Conservation (phyloP, 1,284 basidiomycete genomes). For the Erythrobasidium hasegawianum region DNA sequence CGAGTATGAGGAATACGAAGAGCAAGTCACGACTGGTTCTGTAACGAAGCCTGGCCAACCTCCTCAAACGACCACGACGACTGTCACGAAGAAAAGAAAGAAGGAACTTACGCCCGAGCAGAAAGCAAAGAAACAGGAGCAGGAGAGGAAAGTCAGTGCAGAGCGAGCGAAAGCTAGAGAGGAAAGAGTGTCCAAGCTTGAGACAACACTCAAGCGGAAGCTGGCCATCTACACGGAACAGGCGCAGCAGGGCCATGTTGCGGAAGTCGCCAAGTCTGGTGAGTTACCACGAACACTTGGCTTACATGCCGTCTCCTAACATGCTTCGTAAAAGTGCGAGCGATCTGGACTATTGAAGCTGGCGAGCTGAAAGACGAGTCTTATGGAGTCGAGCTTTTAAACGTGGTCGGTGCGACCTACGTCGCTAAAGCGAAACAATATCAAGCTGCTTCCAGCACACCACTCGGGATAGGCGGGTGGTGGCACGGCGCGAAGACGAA, state of each 20-base stretch:
- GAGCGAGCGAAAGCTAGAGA: conserved; percentile 78
- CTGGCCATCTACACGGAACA: conserved; percentile 89
- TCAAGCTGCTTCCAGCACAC: conserved; percentile 70
- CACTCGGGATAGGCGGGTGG: conserved; percentile 78
- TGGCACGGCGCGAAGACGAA: conserved; percentile 89
- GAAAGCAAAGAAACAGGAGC: conserved; percentile 57
- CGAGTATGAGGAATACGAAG: conserved; percentile 52
- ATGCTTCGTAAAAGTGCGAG: conserved; percentile 41
- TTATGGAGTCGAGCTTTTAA: conserved; percentile 86
- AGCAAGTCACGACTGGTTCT: conserved; percentile 2
- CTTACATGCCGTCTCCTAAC: too few relatives aligned
- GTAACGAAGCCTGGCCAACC: not conserved
- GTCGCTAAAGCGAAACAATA: conserved; percentile 70
- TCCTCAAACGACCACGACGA: not conserved
- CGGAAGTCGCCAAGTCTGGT: conserved; percentile 37
- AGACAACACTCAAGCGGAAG: conserved; percentile 78
- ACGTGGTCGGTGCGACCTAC: conserved; percentile 89
- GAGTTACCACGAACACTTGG: not conserved
- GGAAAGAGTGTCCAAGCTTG: conserved; percentile 75
- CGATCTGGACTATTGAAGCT: conserved; percentile 48
- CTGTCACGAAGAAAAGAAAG: conserved; percentile 20
- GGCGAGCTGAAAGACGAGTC: conserved; percentile 78
- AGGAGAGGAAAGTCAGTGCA: conserved; percentile 53
- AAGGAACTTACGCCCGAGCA: conserved; percentile 54
- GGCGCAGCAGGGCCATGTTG: conserved; percentile 52